Conservation (phyloP, 31 red algal species). For the Odonthalia washingtoniensis region DNA sequence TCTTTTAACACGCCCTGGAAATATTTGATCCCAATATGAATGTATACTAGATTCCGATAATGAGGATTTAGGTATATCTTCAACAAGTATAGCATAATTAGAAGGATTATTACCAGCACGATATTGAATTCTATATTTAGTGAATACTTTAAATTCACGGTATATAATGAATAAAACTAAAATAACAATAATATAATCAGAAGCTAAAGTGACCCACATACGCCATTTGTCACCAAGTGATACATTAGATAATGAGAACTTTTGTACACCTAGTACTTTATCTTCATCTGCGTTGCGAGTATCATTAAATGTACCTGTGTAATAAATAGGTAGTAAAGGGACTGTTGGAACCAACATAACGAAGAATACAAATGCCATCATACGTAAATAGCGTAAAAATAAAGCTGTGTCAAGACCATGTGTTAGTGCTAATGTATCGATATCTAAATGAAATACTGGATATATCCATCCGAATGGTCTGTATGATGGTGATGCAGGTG, state of each 20-base stretch:
- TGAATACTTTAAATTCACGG: slow-evolving; percentile 59
- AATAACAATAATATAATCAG: slow-evolving; percentile 53
- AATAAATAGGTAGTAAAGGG: slow-evolving; percentile 53
- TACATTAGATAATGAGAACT: slow-evolving; percentile 69
- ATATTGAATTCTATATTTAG: slow-evolving; percentile 57
- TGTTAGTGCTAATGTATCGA: slow-evolving; percentile 57
- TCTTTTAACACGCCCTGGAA: slow-evolving; percentile 51
- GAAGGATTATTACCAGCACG: slow-evolving; percentile 57
- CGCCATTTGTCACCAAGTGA: slow-evolving; percentile 46
- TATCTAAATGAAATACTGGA: slow-evolving; percentile 40
- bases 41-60: slow-evolving; percentile 47
- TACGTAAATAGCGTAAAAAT: slow-evolving; percentile 66
- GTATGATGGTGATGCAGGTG: slow-evolving; percentile 56
- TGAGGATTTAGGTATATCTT: slow-evolving; percentile 56
- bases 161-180: slow-evolving; percentile 42
- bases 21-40: slow-evolving; percentile 70
- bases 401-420: slow-evolving; percentile 74
- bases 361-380: slow-evolving; percentile 52
- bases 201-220: slow-evolving; percentile 59
- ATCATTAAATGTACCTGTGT: slow-evolving; percentile 55
- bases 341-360: slow-evolving; percentile 17
- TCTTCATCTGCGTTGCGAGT: slow-evolving; percentile 3
- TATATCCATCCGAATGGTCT: slow-evolving; percentile 60
- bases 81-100: slow-evolving; percentile 79
- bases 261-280: slow-evolving; percentile 54